These are phyloP conservation scores for Tuber calosporum DNA, from an alignment of 495 filamentous ascomycete genomes.

Conservation along the genomic window DNA sequence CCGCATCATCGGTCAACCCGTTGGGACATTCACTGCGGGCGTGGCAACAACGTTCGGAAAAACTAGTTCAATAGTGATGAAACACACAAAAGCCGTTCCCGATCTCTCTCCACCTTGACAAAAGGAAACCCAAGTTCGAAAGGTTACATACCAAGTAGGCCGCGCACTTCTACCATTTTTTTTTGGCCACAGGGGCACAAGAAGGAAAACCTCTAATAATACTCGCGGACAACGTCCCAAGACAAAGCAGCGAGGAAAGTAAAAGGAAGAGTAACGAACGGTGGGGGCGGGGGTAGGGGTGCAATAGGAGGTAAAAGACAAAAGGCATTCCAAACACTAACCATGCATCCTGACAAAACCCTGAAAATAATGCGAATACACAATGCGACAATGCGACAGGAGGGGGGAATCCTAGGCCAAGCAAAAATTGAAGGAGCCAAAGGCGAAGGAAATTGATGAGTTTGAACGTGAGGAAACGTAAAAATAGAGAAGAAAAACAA, in stretches of 20 bases:
- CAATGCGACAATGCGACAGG: not conserved
- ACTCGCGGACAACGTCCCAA: not conserved
- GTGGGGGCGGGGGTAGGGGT: not conserved
- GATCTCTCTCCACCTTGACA: not conserved
- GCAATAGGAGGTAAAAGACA: not conserved
- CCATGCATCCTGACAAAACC: not conserved
- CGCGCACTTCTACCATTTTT: not conserved
- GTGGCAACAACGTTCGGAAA: not conserved
- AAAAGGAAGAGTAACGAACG: not conserved
- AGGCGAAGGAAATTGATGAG: not conserved
- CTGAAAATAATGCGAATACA: not conserved
- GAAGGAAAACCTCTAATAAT: constrained; percentile 1
- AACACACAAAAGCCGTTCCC: not conserved
- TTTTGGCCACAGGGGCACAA: not conserved
- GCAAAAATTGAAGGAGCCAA: not conserved
- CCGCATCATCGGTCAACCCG: not conserved
- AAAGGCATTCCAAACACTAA: not conserved
- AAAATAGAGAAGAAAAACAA: not conserved
- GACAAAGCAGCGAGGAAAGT: not conserved
- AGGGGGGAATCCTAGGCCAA: not conserved
- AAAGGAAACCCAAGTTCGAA: not conserved
- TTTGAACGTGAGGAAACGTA: not conserved
- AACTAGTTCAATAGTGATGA: not conserved
- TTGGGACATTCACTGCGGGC: not conserved
- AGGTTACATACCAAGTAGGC: not conserved